These are phyloP conservation scores for Coleophoma eucalyptorum DNA, from an alignment of 2,329 filamentous ascomycete species.

Conservation along the genomic window DNA sequence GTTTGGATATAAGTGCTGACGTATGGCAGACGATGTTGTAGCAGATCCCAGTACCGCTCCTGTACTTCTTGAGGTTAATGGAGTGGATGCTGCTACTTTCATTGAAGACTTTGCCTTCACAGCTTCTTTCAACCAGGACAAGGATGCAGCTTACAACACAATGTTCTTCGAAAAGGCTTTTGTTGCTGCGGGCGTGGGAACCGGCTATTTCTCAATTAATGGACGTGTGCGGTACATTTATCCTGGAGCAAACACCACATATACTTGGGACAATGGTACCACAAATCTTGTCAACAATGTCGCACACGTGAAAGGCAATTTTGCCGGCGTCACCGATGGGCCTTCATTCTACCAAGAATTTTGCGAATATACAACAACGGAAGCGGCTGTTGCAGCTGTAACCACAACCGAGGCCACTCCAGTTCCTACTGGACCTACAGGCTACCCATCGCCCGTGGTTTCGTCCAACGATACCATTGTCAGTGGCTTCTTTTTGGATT, in stretches of 20 bases:
- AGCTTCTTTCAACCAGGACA: slow-evolving; percentile 32
- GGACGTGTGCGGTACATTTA: slow-evolving; percentile 34
- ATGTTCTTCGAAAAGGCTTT: slow-evolving; percentile 33
- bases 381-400: background rate
- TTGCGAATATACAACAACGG: slow-evolving; percentile 6
- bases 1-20: background rate
- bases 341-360: slow-evolving; percentile 22
- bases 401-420: background rate
- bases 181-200: slow-evolving; percentile 11
- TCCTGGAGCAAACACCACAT: slow-evolving; percentile 33
- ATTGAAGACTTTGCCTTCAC: slow-evolving; percentile 40
- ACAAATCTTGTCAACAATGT: slow-evolving; percentile 26
- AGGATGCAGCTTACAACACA: slow-evolving; percentile 36
- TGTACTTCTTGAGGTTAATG: slow-evolving; percentile 51
- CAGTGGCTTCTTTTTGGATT: slow-evolving; percentile 25
- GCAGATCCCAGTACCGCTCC: slow-evolving; percentile 37
- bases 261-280: slow-evolving; percentile 36
- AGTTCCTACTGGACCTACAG: slow-evolving; percentile 4
- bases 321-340: slow-evolving; percentile 23
- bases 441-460: slow-evolving; percentile 21
- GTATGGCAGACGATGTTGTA: slow-evolving; percentile 34
- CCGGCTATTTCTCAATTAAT: slow-evolving; percentile 32
- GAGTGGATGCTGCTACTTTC: slow-evolving; percentile 44
- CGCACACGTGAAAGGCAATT: slow-evolving; percentile 31
- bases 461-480: slow-evolving; percentile 19